These are phyloP conservation scores for Melastoma candidum DNA, from an alignment of 441 rosid species.

Conservation along the genomic window DNA sequence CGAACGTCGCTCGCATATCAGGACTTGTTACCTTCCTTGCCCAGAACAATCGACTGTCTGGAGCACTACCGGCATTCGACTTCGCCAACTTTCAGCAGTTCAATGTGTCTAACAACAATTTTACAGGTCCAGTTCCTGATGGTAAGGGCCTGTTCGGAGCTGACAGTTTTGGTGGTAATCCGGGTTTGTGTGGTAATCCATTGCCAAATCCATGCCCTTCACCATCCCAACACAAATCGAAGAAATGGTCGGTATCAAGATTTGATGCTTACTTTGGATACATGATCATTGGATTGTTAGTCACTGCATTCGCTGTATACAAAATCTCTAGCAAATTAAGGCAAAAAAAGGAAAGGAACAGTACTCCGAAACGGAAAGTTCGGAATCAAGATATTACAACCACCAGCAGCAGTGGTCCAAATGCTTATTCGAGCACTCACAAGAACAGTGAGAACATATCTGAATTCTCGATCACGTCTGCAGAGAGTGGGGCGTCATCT, in stretches of 20 bases:
- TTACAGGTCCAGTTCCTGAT: constrained; percentile 34
- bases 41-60: constrained; percentile 38
- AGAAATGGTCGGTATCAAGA: too few species aligned
- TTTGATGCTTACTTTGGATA: constrained; percentile 33
- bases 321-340: constrained; percentile 18
- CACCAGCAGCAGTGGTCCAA: constrained; percentile 16
- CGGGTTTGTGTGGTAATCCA: constrained; percentile 30
- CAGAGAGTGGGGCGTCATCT: constrained; percentile 29
- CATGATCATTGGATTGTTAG: constrained; percentile 16
- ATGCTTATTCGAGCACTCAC: constrained; percentile 17
- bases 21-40: constrained; percentile 31
- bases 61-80: constrained; percentile 31
- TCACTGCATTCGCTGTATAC: constrained; percentile 17
- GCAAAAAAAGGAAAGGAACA: constrained; percentile 4
- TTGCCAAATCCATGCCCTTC: constrained; percentile 22
- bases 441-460: constrained; percentile 19
- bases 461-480: constrained; percentile 20
- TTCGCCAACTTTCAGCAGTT: constrained; percentile 30
- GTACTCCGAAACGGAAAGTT: constrained; percentile 14
- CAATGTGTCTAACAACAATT: constrained; percentile 44
- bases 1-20: constrained; percentile 27
- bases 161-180: constrained; percentile 31
- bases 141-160: constrained; percentile 12
- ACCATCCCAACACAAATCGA: too few species aligned
- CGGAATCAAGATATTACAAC: constrained; percentile 20